Evolutionary conservation across 148 eudicot genomes (phyloP).

Genomic region (Chenopodium formosanum): DNA sequence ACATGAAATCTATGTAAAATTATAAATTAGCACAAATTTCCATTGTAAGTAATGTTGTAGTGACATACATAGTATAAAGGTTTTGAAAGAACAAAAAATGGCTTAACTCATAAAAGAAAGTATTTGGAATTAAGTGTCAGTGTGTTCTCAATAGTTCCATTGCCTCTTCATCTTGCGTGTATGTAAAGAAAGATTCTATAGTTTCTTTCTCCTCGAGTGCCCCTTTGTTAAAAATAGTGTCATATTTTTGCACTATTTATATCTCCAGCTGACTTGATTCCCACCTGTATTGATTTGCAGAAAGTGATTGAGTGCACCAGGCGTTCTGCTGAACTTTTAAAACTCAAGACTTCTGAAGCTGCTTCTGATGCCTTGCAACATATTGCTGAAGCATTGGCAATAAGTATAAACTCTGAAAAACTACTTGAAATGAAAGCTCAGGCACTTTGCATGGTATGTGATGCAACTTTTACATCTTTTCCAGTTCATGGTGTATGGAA

Average conservation of each 20-base stretch:
- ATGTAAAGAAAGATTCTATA: background rate
- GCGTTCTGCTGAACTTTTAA: constrained; percentile 62
- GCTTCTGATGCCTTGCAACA: constrained; percentile 53
- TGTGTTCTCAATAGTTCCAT: background rate
- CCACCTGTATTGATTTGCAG: constrained; percentile 40
- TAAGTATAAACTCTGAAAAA: constrained; percentile 70
- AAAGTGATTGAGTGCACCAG: constrained; percentile 50
- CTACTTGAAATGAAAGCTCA: constrained; percentile 82
- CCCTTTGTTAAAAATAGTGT: background rate
- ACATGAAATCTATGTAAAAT: constrained; percentile 3
- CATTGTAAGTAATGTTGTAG: background rate
- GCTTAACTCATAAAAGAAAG: background rate
- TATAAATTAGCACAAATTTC: background rate
- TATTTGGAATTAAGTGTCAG: background rate
- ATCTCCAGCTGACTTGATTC: background rate
- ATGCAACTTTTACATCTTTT: constrained; percentile 12
- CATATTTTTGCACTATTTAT: constrained; percentile 5
- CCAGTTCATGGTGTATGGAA: background rate
- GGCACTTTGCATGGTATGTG: constrained; percentile 70
- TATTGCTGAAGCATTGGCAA: constrained; percentile 54
- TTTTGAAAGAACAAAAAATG: background rate
- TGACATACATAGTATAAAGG: background rate
- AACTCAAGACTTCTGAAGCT: constrained; percentile 50
- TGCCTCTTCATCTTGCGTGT: background rate
- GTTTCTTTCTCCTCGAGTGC: background rate